These are phyloP conservation scores for Funneliformis geosporum DNA, from an alignment of 192 early-diverging fungal species.

Conservation along the genomic window DNA sequence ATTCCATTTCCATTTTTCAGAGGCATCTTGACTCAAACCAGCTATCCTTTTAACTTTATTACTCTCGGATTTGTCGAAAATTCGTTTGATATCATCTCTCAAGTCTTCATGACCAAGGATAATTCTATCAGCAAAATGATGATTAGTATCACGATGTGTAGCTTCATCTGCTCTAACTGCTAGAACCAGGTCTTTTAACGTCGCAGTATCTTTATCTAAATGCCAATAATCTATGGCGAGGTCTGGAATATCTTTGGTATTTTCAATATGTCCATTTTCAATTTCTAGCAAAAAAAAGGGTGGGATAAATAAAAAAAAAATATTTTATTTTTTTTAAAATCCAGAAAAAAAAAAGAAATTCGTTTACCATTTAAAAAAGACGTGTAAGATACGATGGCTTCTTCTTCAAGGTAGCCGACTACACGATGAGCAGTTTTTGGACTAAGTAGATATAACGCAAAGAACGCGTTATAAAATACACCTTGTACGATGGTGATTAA, in stretches of 20 bases:
- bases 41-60: not conserved
- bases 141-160: constrained; percentile 89
- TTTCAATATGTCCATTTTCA: constrained; percentile 70
- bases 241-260: constrained; percentile 69
- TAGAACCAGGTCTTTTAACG: constrained; percentile 80
- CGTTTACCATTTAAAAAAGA: constrained; percentile 64
- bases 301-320: not conserved
- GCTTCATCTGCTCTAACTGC: constrained; percentile 90
- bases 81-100: constrained; percentile 22
- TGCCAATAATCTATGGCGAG: constrained; percentile 89
- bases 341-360: not conserved
- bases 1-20: constrained; percentile 25
- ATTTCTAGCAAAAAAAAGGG: constrained; percentile 57
- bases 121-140: constrained; percentile 78
- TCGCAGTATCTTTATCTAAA: constrained; percentile 65
- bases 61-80: not conserved
- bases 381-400: constrained; percentile 89
- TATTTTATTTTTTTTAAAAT: not conserved
- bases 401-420: constrained; percentile 92
- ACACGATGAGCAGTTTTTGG: constrained; percentile 85
- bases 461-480: constrained; percentile 89
- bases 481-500: constrained; percentile 81
- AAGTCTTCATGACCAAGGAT: constrained; percentile 24
- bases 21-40: constrained; percentile 2
- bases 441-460: constrained; percentile 78